A percentile compares a stretch with the other conserved stretches of the same genome.
Conservation (phyloP, 805 yeast genomes). For the Zygosaccharomyces rouxii region DNA sequence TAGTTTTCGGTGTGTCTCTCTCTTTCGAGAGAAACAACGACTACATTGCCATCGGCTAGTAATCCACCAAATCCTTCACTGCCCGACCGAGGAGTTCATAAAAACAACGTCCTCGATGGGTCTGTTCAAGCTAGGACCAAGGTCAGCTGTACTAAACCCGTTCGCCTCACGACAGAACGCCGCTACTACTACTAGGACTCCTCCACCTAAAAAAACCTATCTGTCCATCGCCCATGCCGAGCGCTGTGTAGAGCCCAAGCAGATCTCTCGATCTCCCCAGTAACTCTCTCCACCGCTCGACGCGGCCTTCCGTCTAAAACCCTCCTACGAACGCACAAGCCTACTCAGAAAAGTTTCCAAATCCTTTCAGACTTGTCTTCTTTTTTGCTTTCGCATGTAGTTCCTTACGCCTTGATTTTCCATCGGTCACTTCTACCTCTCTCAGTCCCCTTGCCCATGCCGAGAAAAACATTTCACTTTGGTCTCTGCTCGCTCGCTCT, state of each 20-base stretch:
- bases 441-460: background rate
- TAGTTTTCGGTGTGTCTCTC: slow-evolving; percentile 26
- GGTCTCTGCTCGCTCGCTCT: no score
- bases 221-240: slow-evolving; percentile 26
- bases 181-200: no score
- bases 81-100: slow-evolving; percentile 33
- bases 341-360: slow-evolving; percentile 30
- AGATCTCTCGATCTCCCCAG: slow-evolving; percentile 33
- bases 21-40: no score
- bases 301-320: slow-evolving; percentile 34
- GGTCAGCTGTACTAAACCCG: no score
- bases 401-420: slow-evolving; percentile 15
- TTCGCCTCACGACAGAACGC: no score
- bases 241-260: slow-evolving; percentile 32
- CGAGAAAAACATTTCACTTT: no score
- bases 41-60: slow-evolving; percentile 31
- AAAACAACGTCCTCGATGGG: slow-evolving; percentile 32
- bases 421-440: background rate
- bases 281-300: slow-evolving; percentile 34
- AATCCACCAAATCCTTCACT: slow-evolving; percentile 36
- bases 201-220: no score
- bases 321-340: slow-evolving; percentile 28
- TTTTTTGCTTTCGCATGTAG: slow-evolving; percentile 30
- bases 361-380: slow-evolving; percentile 30
- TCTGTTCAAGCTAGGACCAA: slow-evolving; percentile 31